Evolutionary conservation across 805 yeast species (phyloP), one percentile per base, ranked within the genome.

Genomic region (Monosporozyma aquatica): DNA sequence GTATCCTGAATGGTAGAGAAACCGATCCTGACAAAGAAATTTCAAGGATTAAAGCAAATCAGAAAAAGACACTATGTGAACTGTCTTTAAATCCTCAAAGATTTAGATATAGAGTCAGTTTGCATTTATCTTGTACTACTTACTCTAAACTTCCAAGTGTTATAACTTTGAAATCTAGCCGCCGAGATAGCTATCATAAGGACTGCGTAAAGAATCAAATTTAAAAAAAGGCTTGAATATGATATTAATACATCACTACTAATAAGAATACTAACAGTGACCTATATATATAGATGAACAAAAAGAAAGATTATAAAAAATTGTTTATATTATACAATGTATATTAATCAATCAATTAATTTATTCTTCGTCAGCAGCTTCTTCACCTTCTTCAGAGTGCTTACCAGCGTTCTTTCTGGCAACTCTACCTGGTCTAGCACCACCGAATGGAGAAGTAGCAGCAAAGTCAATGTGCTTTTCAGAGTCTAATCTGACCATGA

Each of bases 391-490:
- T 58, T 71, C 76, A 74, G 64, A 67, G 72, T 67, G 72, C 78
- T 59, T 61, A 61, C 69, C 74, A 61, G 74, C 70, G 80, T 83
- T 80, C 74, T 78, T 86, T 83, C 97, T 87, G 82, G 92, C 94
- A 68, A 87, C 95, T 82, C 98, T 92, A 72, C 98, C 98, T 62
- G 98, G 94, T 80, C 98, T 90, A 64, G 96, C 98, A 77, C 98
- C 98, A 74, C 98, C 98, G 89, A 86, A 90, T 73, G 98, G 98
- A 60, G 98, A 92, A 72, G 86, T 87, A 70, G 92, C 83, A 65
- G 98, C 95, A 66, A 90, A 92, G 82, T 92, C 97, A 75, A 92
- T 87, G 87, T 92, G 97, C 85, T 92, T 92, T 78, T 92, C 98
- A 59, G 98, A 89, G 78, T 92, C 98, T 70, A 92, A 84, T 80